Conservation (phyloP, 495 filamentous ascomycete genomes). For the Hypoxylon cercidicola region DNA sequence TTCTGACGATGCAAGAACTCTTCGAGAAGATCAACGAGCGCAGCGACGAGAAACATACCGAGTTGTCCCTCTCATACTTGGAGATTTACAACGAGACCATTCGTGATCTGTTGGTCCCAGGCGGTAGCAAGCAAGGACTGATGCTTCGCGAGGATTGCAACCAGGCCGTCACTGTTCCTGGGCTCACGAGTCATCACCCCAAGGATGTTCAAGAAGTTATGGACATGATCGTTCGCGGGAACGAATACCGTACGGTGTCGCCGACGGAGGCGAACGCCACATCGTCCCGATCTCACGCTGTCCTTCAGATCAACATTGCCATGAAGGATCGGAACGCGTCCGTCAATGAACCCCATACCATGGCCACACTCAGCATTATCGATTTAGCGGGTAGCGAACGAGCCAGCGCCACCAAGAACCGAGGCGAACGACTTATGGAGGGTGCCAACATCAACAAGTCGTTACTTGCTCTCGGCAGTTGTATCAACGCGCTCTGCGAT, state of each 20-base stretch:
- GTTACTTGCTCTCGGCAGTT: slow-evolving; percentile 91
- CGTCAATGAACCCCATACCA: slow-evolving; percentile 93
- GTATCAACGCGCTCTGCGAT: slow-evolving; percentile 98
- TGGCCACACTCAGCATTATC: slow-evolving; percentile 98
- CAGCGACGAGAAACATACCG: slow-evolving; percentile 84
- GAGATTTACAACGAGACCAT: slow-evolving; percentile 99
- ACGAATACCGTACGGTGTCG: slow-evolving; percentile 94
- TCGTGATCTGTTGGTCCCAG: slow-evolving; percentile 88
- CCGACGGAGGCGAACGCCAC: slow-evolving; percentile 98
- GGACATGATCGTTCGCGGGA: slow-evolving; percentile 98
- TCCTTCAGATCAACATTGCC: slow-evolving; percentile 95
- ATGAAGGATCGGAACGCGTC: slow-evolving; percentile 94
- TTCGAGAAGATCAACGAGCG: slow-evolving; percentile 94
- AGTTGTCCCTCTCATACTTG: slow-evolving; percentile 92
- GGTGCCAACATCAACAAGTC: slow-evolving; percentile 99
- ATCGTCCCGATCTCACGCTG: slow-evolving; percentile 97
- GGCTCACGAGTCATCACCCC: slow-evolving; percentile 90
- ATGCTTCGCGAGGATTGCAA: slow-evolving; percentile 96
- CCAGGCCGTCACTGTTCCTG: slow-evolving; percentile 91
- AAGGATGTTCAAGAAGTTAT: slow-evolving; percentile 90
- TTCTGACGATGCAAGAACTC: slow-evolving; percentile 97
- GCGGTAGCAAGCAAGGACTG: slow-evolving; percentile 84
- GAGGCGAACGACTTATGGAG: slow-evolving; percentile 90
- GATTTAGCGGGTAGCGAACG: slow-evolving; percentile 96
- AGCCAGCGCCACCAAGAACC: slow-evolving; percentile 95